Percentiles rank a stretch among this genome's conserved stretches.
Evolutionary conservation across 2,329 filamentous ascomycete species (phyloP).

Genomic region (Neofusicoccum laricinum): DNA sequence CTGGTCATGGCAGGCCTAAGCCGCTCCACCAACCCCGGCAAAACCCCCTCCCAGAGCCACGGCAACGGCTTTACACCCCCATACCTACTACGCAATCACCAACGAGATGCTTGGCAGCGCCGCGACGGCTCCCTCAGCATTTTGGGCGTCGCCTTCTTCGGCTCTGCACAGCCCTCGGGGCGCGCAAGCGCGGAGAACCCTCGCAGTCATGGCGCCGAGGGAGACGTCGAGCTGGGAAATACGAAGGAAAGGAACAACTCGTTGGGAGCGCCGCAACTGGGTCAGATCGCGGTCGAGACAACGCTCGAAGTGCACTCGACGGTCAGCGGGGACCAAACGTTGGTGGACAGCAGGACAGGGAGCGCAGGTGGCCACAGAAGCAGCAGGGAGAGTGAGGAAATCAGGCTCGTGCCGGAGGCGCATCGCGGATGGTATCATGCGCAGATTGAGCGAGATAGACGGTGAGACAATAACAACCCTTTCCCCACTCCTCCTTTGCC

Average conservation of each 20-base stretch:
- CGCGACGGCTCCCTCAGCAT: not conserved
- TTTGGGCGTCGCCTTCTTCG: not conserved
- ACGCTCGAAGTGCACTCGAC: not conserved
- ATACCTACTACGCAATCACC: not conserved
- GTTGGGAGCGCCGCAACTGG: not conserved
- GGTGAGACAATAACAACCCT: not conserved
- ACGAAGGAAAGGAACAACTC: not conserved
- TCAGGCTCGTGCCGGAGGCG: not conserved
- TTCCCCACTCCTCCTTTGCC: not conserved
- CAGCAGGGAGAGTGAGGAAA: not conserved
- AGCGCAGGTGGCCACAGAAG: not conserved
- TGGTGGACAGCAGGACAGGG: not conserved
- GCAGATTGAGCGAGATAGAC: not conserved
- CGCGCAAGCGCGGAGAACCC: not conserved
- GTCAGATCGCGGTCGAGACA: not conserved
- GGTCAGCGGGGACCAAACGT: not conserved
- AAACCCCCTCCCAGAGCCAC: not conserved
- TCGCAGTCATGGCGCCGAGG: not conserved
- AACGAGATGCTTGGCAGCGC: not conserved
- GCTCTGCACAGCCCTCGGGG: not conserved
- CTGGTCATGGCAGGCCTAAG: slow-evolving; percentile 32
- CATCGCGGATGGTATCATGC: not conserved
- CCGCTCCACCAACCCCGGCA: not conserved
- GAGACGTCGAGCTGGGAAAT: not conserved
- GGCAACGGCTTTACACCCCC: not conserved